Evolutionary conservation across 352 stramenopile genomes (phyloP), one percentile per base, ranked within the genome.

Genomic region (Poterioochromonas sp.): DNA sequence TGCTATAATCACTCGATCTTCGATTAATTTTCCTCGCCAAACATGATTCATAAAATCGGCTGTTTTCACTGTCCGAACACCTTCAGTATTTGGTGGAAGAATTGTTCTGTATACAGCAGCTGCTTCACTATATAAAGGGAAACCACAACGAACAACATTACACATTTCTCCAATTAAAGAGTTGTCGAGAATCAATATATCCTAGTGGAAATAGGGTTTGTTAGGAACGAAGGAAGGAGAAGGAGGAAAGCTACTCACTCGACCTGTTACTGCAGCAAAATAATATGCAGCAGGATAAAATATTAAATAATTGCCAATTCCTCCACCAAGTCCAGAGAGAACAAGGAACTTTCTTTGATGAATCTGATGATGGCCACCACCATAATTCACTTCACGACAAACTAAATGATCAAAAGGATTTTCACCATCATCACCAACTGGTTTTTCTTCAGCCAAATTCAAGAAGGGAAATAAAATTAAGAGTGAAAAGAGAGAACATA

Each of bases 271-370:
- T 26, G 29, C 29, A 11, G 58, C 58, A 26, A 68, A 68, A 26
- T 68, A 68, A 26, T 68, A 68, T 5, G 58, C 58, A 11, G 58
- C 58, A 26, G 58, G 58, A 35, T 37, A 68, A 26, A 68, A 68
- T 5, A 68, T 26, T 5, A 68, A 26, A 26, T 37, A 68, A 26
- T 68, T 68, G 26, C 58, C 58, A 39, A 68, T 68, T 5, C 58
- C 58, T 11, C 12, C 58, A 26, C 58, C 58, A 18, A 11, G 29
- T 35, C 58, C 58, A 5, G 58, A 37, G 26, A 68, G 12, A 12
- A 68, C 26, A 15, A 68, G 34, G 34, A 68, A 68, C 12, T 12
- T 68, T 11, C 58, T 5, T 11, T 68, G 5, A 35, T 8, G 5
- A 26, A 68, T 8, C 12, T 68, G 58, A 18, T 68, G 26, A 39